phyloP scores from a whole-genome alignment of 495 filamentous ascomycete species.

The Neurospora discreta region DNA sequence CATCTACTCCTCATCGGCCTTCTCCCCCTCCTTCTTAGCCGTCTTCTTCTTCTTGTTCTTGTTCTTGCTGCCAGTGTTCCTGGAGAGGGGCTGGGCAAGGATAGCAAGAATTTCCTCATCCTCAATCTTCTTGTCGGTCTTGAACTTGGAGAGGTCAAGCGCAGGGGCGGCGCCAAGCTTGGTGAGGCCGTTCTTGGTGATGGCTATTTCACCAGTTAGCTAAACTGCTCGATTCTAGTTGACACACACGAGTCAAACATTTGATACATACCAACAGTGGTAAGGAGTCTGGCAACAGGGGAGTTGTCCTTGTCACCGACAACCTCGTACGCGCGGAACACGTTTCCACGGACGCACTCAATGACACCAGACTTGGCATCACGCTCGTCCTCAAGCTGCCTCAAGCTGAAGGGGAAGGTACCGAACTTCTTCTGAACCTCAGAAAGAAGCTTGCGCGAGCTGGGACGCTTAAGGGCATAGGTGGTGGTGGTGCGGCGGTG shows the following conservation, averaged over 20 bases:
- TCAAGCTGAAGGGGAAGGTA: slow-evolving; percentile 92
- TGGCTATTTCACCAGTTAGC: slow-evolving; percentile 46
- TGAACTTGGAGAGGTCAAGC: slow-evolving; percentile 64
- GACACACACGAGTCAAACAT: not conserved
- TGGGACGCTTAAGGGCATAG: slow-evolving; percentile 82
- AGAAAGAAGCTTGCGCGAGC: slow-evolving; percentile 77
- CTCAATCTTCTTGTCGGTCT: slow-evolving; percentile 94
- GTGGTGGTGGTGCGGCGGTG: slow-evolving; percentile 87
- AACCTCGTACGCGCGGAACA: slow-evolving; percentile 90
- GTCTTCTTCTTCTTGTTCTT: slow-evolving; percentile 83
- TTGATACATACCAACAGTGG: slow-evolving; percentile 70
- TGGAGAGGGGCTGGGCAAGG: slow-evolving; percentile 71
- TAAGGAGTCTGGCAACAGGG: slow-evolving; percentile 74
- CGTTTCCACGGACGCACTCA: slow-evolving; percentile 84
- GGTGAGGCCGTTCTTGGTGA: slow-evolving; percentile 93
- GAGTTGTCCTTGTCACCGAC: slow-evolving; percentile 82
- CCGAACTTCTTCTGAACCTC: slow-evolving; percentile 96
- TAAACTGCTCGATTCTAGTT: not conserved
- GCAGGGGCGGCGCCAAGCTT: slow-evolving; percentile 66
- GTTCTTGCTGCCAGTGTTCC: slow-evolving; percentile 68
- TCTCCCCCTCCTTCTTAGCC: slow-evolving; percentile 52
- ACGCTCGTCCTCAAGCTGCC: slow-evolving; percentile 93
- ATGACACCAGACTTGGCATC: slow-evolving; percentile 92
- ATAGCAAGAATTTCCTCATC: slow-evolving; percentile 93
- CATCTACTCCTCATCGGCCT: slow-evolving; percentile 15